phyloP scores from a whole-genome alignment of 129 eudicot genomes.

The Dittrichia graveolens region DNA sequence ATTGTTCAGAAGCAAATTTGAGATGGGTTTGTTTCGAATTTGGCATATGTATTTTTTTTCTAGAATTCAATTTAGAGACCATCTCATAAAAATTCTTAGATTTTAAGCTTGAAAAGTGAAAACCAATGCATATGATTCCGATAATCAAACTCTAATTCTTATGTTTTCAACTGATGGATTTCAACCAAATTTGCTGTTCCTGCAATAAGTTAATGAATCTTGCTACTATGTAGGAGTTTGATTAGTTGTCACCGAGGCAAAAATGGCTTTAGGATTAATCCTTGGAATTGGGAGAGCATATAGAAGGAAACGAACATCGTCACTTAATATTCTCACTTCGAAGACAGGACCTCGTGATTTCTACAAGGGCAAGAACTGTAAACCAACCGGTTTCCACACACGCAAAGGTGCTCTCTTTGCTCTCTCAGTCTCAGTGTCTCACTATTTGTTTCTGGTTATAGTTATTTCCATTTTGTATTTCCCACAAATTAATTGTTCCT shows the following conservation, averaged over 20 bases:
- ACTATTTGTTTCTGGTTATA: background rate
- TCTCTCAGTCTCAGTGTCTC: background rate
- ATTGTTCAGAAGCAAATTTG: too few relatives aligned
- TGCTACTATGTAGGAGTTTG: slow-evolving; percentile 2
- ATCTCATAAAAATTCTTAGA: too few relatives aligned
- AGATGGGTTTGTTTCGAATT: too few relatives aligned
- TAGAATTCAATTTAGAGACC: too few relatives aligned
- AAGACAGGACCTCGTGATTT: slow-evolving; percentile 71
- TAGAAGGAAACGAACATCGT: slow-evolving; percentile 77
- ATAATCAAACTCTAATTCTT: too few relatives aligned
- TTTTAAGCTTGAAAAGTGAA: too few relatives aligned
- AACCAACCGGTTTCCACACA: slow-evolving; percentile 96
- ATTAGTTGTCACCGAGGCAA: slow-evolving; percentile 11
- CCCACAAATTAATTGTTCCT: background rate
- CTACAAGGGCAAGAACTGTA: slow-evolving; percentile 93
- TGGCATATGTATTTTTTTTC: too few relatives aligned
- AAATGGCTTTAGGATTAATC: slow-evolving; percentile 77
- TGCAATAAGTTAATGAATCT: too few relatives aligned
- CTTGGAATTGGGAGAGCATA: slow-evolving; percentile 78
- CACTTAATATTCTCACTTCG: slow-evolving; percentile 76
- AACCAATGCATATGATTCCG: too few relatives aligned
- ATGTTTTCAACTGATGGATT: background rate
- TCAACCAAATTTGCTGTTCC: background rate
- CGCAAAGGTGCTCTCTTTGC: slow-evolving; percentile 64
- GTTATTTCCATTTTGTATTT: too few relatives aligned